Conservation (phyloP, 2,329 filamentous ascomycete genomes). For the Colletotrichum sansevieriae region DNA sequence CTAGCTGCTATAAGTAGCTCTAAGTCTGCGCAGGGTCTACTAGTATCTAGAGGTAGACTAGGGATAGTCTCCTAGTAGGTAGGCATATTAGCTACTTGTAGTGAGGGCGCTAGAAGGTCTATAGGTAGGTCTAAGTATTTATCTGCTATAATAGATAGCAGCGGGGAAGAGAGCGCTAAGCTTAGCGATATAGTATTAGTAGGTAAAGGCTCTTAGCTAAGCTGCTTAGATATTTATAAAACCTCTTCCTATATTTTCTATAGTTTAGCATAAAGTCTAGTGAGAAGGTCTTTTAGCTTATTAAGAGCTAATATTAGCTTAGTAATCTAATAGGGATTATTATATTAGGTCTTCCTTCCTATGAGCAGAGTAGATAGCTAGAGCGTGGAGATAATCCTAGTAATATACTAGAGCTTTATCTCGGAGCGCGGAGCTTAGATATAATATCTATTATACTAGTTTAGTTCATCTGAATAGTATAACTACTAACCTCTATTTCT, state of each 20-base stretch:
- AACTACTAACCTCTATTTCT: neutral
- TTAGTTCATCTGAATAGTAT: neutral
- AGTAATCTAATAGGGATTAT: neutral
- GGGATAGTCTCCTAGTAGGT: constrained; percentile 1
- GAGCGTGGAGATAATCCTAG: neutral
- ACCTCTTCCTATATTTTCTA: neutral
- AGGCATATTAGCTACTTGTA: neutral
- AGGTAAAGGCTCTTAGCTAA: neutral
- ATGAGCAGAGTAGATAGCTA: neutral
- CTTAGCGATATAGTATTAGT: neutral
- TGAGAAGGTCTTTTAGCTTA: neutral
- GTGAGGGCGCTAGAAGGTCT: neutral
- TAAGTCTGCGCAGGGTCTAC: neutral
- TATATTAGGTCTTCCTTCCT: neutral
- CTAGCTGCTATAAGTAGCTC: neutral
- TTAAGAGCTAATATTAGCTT: neutral
- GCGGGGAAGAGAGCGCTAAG: constrained; percentile 3
- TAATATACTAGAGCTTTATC: neutral
- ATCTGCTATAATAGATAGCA: neutral
- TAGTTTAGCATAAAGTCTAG: neutral
- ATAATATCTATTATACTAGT: neutral
- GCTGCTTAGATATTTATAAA: neutral
- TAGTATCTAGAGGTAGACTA: neutral
- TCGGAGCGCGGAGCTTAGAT: neutral
- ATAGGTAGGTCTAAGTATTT: neutral